Conservation (phyloP, 331 rosid species). For the Phaseolus coccineus region DNA sequence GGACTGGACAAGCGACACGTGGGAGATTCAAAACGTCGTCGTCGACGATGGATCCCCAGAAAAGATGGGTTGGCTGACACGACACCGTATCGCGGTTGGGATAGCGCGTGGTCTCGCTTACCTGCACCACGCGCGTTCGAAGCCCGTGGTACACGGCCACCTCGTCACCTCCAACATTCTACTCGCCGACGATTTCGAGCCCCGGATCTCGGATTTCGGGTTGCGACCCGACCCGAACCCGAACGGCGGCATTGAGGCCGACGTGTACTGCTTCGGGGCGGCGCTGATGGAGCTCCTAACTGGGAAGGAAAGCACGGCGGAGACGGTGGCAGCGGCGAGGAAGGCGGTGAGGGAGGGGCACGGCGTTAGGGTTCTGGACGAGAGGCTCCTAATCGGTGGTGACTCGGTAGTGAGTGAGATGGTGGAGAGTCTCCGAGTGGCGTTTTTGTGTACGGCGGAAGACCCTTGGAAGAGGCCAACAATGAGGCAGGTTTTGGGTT, state of each 20-base stretch:
- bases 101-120: constrained; percentile 93
- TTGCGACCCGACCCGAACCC: constrained; percentile 40
- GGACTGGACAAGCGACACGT: constrained; percentile 87
- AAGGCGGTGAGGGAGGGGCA: constrained; percentile 69
- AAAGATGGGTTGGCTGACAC: constrained; percentile 76
- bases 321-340: constrained; percentile 67
- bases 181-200: constrained; percentile 68
- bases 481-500: constrained; percentile 82
- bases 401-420: constrained; percentile 60
- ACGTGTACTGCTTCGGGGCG: constrained; percentile 86
- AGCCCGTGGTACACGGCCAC: constrained; percentile 80
- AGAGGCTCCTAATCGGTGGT: constrained; percentile 49
- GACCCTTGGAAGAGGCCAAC: constrained; percentile 78
- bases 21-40: constrained; percentile 64
- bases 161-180: constrained; percentile 73
- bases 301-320: constrained; percentile 64
- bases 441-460: constrained; percentile 80
- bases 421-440: constrained; percentile 86
- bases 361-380: constrained; percentile 56
- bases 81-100: constrained; percentile 87
- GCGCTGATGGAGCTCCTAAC: constrained; percentile 79
- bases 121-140: constrained; percentile 88
- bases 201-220: constrained; percentile 78
- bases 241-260: constrained; percentile 46
- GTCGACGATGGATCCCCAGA: constrained; percentile 47